These are phyloP conservation scores for Cornus florida DNA, from an alignment of 148 eudicot genomes.

Conservation along the genomic window DNA sequence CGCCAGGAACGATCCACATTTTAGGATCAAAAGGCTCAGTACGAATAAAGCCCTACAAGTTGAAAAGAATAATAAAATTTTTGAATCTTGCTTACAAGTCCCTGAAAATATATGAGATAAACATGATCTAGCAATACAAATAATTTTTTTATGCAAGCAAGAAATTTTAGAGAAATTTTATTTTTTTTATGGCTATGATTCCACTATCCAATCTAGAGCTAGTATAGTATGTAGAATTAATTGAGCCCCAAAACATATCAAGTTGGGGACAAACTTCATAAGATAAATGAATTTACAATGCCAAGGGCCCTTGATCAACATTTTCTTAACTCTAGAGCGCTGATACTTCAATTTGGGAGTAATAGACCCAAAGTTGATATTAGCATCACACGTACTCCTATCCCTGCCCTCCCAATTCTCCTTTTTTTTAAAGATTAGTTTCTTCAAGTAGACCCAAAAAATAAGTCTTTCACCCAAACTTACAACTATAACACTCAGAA, in stretches of 20 bases:
- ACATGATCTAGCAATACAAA: neutral
- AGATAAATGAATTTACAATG: neutral
- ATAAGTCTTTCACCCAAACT: neutral
- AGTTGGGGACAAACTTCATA: neutral
- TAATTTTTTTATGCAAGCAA: neutral
- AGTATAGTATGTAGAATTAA: no score
- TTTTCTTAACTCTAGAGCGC: no score
- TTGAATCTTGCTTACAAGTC: neutral
- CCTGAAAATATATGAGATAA: neutral
- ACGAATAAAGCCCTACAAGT: slow-evolving; percentile 82
- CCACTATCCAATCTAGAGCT: neutral
- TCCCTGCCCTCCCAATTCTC: neutral
- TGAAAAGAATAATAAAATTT: neutral
- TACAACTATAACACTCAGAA: neutral
- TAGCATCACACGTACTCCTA: no score
- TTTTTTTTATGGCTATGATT: neutral
- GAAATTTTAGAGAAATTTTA: no score
- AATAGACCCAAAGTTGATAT: no score
- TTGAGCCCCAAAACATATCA: neutral
- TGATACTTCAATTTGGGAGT: no score
- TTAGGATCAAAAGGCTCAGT: slow-evolving; percentile 68
- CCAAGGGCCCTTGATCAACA: neutral
- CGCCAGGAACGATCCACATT: slow-evolving; percentile 74
- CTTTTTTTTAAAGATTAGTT: neutral
- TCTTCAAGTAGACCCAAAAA: neutral